These are phyloP conservation scores for Acrocalymma vagum DNA, from an alignment of 2,329 filamentous ascomycete species.

Conservation along the genomic window DNA sequence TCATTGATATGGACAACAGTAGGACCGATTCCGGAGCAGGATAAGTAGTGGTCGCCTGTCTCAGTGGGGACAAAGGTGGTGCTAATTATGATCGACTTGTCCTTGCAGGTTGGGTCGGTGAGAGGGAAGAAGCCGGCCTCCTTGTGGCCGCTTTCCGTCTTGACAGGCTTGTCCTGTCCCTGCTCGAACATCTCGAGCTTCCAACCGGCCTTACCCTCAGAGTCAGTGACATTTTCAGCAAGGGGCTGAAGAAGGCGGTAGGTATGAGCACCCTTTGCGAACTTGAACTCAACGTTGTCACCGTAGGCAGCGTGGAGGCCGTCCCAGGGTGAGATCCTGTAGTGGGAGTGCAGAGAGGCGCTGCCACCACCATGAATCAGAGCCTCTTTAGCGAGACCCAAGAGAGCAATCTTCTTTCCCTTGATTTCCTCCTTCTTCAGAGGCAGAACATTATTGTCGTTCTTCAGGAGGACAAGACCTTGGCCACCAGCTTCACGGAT, in stretches of 20 bases:
- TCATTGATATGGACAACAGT: conserved; percentile 37
- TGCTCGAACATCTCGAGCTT: conserved; percentile 36
- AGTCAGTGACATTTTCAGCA: conserved; percentile 31
- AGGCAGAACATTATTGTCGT: conserved; percentile 70
- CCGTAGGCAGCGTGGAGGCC: conserved; percentile 36
- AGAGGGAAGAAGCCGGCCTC: conserved; percentile 37
- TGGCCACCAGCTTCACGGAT: conserved; percentile 72
- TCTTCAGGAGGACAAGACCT: conserved; percentile 77
- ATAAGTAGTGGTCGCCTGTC: conserved; percentile 40
- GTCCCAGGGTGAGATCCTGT: conserved; percentile 36
- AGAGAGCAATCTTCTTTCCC: conserved; percentile 70
- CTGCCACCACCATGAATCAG: conserved; percentile 45
- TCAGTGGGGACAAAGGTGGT: conserved; percentile 32
- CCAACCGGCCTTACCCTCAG: conserved; percentile 40
- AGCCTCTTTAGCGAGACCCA: conserved; percentile 69
- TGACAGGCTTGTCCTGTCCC: conserved; percentile 30
- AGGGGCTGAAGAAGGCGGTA: conserved; percentile 44
- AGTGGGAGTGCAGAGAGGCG: conserved; percentile 35
- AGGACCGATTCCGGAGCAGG: conserved; percentile 44
- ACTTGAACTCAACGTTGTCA: conserved; percentile 39
- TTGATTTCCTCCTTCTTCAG: conserved; percentile 65
- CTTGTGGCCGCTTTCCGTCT: conserved; percentile 29
- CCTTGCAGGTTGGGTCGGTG: conserved; percentile 27
- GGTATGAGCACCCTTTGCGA: conserved; percentile 42
- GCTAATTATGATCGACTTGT: conserved; percentile 32